Conservation (phyloP, 495 filamentous ascomycete genomes). For the Pyrenopolyporus hunteri region DNA sequence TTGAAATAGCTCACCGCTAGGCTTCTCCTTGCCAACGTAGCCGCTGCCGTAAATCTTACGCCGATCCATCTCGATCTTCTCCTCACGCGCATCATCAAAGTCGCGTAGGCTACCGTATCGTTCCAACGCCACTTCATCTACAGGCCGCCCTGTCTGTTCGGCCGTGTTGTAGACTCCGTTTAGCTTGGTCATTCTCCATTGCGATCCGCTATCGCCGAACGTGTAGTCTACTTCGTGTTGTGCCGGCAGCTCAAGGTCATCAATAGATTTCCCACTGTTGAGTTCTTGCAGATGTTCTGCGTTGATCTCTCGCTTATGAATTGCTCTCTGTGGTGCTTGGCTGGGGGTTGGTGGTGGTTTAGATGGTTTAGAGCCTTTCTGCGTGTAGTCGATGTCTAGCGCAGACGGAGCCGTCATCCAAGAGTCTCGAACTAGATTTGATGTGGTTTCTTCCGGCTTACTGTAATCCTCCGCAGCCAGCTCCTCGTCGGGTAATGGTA, state of each 20-base stretch:
- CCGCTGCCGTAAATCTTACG: constrained; percentile 82
- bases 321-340: constrained; percentile 73
- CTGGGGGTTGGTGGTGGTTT: constrained; percentile 59
- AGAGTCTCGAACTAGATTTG: constrained; percentile 64
- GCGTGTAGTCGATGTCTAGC: constrained; percentile 83
- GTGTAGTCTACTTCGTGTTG: constrained; percentile 76
- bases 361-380: constrained; percentile 59
- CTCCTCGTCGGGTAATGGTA: constrained; percentile 55
- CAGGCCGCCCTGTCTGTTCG: constrained; percentile 68
- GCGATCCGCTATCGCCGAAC: constrained; percentile 87
- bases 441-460: constrained; percentile 14
- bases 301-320: constrained; percentile 85
- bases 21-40: constrained; percentile 86
- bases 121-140: constrained; percentile 83
- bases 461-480: constrained; percentile 35
- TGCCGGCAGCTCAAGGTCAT: constrained; percentile 54
- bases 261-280: constrained; percentile 46
- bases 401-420: constrained; percentile 94
- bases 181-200: constrained; percentile 96
- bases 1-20: constrained; percentile 82
- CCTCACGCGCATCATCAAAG: constrained; percentile 94
- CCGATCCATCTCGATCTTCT: constrained; percentile 89
- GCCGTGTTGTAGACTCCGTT: constrained; percentile 83
- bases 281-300: constrained; percentile 66
- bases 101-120: constrained; percentile 80